Evolutionary conservation across 1,284 basidiomycete genomes (phyloP).

Genomic region (Ceraceosorus guamensis): DNA sequence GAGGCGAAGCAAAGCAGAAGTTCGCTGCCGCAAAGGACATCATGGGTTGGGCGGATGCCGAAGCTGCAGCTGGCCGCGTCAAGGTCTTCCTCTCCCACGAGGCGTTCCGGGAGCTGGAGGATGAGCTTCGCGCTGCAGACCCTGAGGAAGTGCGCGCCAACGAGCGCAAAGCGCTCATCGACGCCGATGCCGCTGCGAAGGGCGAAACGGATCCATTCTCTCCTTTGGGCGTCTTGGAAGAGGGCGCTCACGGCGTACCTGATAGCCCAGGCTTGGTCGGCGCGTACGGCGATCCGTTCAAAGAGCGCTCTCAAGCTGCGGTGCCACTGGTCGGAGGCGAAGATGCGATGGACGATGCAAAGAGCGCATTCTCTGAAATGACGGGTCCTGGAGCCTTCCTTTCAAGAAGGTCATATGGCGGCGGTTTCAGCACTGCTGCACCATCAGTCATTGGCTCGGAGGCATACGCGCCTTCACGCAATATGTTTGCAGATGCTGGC

Average conservation of each 20-base stretch:
- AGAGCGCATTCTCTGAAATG: conserved; percentile 29
- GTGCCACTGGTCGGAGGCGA: conserved; percentile 59
- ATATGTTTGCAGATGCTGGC: conserved; percentile 78
- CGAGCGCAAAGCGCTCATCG: conserved; percentile 59
- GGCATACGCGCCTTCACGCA: conserved; percentile 76
- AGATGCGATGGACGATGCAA: conserved; percentile 23
- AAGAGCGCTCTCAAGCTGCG: conserved; percentile 51
- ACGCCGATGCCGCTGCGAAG: conserved; percentile 59
- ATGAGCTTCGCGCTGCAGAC: conserved; percentile 63
- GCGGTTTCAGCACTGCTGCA: conserved; percentile 16
- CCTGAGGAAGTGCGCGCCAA: conserved; percentile 57
- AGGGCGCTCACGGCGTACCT: conserved; percentile 40
- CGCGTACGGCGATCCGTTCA: conserved; percentile 44
- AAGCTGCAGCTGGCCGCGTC: conserved; percentile 67
- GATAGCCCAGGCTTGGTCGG: conserved; percentile 45
- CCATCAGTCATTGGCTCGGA: conserved; percentile 30
- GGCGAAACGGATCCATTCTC: conserved; percentile 57
- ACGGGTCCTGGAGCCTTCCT: conserved; percentile 15
- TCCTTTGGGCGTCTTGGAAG: conserved; percentile 43
- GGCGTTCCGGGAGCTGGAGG: conserved; percentile 83
- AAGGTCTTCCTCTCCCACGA: conserved; percentile 83
- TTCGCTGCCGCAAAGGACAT: conserved; percentile 55
- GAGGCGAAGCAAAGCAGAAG: conserved; percentile 51
- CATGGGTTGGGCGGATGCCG: conserved; percentile 62
- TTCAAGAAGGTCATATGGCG: conserved; percentile 23